Conservation (phyloP, 495 filamentous ascomycete genomes). For the Penicillium herquei region DNA sequence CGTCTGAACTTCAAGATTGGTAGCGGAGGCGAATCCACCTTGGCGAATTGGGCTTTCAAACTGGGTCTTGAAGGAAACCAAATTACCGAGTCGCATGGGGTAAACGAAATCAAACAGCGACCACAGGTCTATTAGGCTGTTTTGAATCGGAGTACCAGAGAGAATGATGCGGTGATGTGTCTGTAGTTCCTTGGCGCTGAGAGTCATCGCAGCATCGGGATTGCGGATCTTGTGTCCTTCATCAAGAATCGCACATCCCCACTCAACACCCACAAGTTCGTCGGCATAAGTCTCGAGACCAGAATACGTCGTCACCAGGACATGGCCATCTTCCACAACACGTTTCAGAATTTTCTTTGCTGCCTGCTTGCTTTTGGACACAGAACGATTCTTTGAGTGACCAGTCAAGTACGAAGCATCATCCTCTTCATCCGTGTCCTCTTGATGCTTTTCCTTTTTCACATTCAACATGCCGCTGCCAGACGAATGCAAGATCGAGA, state of each 20-base stretch:
- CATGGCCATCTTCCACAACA: slow-evolving; percentile 84
- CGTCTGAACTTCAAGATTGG: slow-evolving; percentile 87
- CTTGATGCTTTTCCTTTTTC: slow-evolving; percentile 63
- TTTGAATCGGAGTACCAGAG: slow-evolving; percentile 96
- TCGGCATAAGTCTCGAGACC: slow-evolving; percentile 85
- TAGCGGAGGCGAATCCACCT: slow-evolving; percentile 91
- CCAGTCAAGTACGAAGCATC: too few relatives aligned
- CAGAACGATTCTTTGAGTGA: slow-evolving; percentile 25
- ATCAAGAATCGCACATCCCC: slow-evolving; percentile 92
- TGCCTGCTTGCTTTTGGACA: slow-evolving; percentile 54
- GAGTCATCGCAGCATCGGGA: slow-evolving; percentile 86
- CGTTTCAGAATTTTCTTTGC: slow-evolving; percentile 77
- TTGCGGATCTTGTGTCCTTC: slow-evolving; percentile 98
- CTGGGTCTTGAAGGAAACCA: slow-evolving; percentile 82
- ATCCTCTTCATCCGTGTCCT: slow-evolving; percentile 48
- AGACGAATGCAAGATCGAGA: slow-evolving; percentile 91
- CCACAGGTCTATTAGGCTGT: slow-evolving; percentile 95
- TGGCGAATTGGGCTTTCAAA: slow-evolving; percentile 91
- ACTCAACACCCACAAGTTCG: slow-evolving; percentile 74
- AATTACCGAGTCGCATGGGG: slow-evolving; percentile 88
- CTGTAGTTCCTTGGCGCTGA: slow-evolving; percentile 85
- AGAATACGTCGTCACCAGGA: slow-evolving; percentile 91
- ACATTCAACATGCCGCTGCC: slow-evolving; percentile 94
- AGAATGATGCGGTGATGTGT: slow-evolving; percentile 89
- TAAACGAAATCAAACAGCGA: slow-evolving; percentile 95